A percentile compares a stretch with the other conserved stretches of the same genome.
These are phyloP conservation scores for Penicillium crystallinum DNA, from an alignment of 495 filamentous ascomycete genomes.

Conservation along the genomic window DNA sequence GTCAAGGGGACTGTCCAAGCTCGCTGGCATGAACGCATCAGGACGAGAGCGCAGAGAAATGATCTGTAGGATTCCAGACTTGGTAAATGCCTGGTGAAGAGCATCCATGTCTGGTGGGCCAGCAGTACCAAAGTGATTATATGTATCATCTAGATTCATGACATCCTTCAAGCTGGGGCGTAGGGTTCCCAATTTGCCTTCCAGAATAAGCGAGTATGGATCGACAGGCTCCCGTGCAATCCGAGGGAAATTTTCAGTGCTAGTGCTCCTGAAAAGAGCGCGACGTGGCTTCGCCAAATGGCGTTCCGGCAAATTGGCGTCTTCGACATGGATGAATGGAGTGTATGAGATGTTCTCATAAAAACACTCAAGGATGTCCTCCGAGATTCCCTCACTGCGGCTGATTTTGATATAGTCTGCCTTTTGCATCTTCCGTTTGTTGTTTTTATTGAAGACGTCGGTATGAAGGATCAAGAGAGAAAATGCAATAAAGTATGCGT, in stretches of 20 bases:
- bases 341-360: conserved; percentile 99
- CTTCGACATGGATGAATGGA: conserved; percentile 94
- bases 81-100: conserved; percentile 82
- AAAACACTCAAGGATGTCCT: conserved; percentile 90
- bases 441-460: conserved; percentile 98
- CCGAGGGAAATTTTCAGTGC: conserved; percentile 60
- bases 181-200: conserved; percentile 74
- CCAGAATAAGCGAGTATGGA: conserved; percentile 89
- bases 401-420: conserved; percentile 94
- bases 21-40: conserved; percentile 89
- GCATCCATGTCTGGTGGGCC: conserved; percentile 66
- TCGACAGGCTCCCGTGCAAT: conserved; percentile 80
- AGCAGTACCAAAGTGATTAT: conserved; percentile 75
- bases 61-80: conserved; percentile 87
- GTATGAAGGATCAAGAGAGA: conserved; percentile 95
- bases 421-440: conserved; percentile 98
- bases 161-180: conserved; percentile 84
- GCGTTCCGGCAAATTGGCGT: conserved; percentile 79
- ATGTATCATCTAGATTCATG: conserved; percentile 88
- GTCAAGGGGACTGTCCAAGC: conserved; percentile 75
- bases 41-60: conserved; percentile 87
- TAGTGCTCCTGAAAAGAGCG: conserved; percentile 62
- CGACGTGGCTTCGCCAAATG: conserved; percentile 69
- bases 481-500: conserved; percentile 96
- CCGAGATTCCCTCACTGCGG: conserved; percentile 78